A percentile compares a stretch with the other conserved stretches of the same genome.
Conservation (phyloP, 2,329 filamentous ascomycete species). For the Botryotinia narcissicola region DNA sequence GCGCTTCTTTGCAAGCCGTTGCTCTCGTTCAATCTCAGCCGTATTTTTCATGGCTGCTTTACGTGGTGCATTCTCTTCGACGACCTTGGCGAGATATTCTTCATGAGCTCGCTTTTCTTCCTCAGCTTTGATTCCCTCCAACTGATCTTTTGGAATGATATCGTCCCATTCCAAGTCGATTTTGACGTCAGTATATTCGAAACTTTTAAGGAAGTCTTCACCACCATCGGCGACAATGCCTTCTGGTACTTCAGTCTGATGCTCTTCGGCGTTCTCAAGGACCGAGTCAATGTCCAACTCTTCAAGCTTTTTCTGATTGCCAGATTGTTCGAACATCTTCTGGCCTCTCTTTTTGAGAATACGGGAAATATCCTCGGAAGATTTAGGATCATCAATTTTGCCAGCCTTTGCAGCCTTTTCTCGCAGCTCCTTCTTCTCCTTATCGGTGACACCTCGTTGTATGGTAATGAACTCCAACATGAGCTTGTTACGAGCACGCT, state of each 20-base stretch:
- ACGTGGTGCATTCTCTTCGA: conserved; percentile 83
- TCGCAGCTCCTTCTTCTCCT: conserved; percentile 73
- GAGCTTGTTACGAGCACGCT: conserved; percentile 94
- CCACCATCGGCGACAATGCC: conserved; percentile 93
- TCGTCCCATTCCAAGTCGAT: conserved; percentile 97
- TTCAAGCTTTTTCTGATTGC: conserved; percentile 94
- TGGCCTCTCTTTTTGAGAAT: conserved; percentile 98
- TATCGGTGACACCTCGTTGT: conserved; percentile 93
- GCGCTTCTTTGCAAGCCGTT: conserved; percentile 63
- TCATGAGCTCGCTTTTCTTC: conserved; percentile 83
- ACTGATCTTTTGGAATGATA: conserved; percentile 91
- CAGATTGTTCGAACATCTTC: conserved; percentile 97
- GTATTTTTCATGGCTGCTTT: conserved; percentile 61
- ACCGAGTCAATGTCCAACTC: conserved; percentile 97
- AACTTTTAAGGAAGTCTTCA: conserved; percentile 87
- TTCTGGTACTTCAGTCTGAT: conserved; percentile 92
- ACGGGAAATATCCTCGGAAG: conserved; percentile 90
- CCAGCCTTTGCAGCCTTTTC: conserved; percentile 77
- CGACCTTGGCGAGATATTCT: conserved; percentile 74
- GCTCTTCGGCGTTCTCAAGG: conserved; percentile 92
- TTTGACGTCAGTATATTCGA: conserved; percentile 96
- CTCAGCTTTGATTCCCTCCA: conserved; percentile 84
- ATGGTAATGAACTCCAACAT: conserved; percentile 97
- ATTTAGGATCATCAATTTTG: conserved; percentile 77
- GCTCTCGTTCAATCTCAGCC: conserved; percentile 60